Base-by-base conservation (phyloP, 2,329 filamentous ascomycete species). In the Sporothrix euskadiensis region DNA sequence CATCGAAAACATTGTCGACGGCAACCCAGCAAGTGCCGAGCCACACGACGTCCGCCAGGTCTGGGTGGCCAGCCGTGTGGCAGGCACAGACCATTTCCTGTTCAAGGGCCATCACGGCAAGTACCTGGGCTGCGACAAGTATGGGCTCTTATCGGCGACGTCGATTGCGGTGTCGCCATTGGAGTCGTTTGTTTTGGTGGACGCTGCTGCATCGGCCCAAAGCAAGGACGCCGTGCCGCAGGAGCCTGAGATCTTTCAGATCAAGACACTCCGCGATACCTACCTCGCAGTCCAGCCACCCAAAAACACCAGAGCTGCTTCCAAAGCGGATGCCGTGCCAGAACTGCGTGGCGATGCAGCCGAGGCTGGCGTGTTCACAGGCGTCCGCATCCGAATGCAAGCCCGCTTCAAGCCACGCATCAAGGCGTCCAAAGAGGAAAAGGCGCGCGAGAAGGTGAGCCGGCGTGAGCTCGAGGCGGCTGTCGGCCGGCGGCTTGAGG, bases 21-120 rank as follows among this genome's bases (percentile, higher is more conserved):
- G 86, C 35, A 92, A 97, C 80, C 88, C 93, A 3, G 81, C 87
- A n/a, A 97, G 90, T 5, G 94, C 95, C 9, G 96, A 99, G 83
- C 96, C 96, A 69, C 94, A 98, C 81, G 94, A 98, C 81, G 94
- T 98, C 74, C 87, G 95, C 75, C 94, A 98, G 84, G 96, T 99
- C 19, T 99, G 95, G 93, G 89, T 98, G 76, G 94, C 93, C 74
- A 97, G 92, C 78, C 88, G 88, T 77, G 91, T 98, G 14, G 88
- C 91, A 0, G 95, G 95, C 3, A 95, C 92, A 0, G 93, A 97
- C 76, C 87, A 88, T 47, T 91, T 93, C 77, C 92, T 92, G 73
- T 92, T 99, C 81, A 98, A 97, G 83, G 93, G 94, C 0, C 92
- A 95, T 78, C 93, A 98, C 82, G 94, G 94, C 75, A 91, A 89